Percentiles rank a stretch among this genome's conserved stretches.
phyloP scores from a whole-genome alignment of 1,139 yeast genomes.

The Geotrichum carabidarum region DNA sequence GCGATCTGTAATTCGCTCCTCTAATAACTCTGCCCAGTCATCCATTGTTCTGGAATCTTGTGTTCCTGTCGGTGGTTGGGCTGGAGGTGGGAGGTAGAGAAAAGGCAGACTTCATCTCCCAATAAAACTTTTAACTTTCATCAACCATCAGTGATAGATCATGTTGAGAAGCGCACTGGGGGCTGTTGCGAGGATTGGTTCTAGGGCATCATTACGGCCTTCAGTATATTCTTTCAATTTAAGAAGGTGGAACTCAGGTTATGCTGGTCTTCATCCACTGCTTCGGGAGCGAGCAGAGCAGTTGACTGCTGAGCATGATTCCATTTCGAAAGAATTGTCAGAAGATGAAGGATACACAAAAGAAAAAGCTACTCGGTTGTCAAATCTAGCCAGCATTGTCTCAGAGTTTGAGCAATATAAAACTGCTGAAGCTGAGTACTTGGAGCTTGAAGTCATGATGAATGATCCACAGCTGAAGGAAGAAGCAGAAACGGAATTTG shows the following conservation, averaged over 20 bases:
- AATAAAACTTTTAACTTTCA: neutral
- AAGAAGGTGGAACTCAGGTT: slow-evolving; percentile 5
- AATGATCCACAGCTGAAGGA: slow-evolving; percentile 38
- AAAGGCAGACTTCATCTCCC: neutral
- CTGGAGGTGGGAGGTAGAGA: neutral
- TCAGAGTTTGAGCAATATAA: slow-evolving; percentile 50
- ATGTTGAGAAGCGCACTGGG: slow-evolving; percentile 3
- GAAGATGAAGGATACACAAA: slow-evolving; percentile 48
- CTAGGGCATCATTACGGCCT: neutral
- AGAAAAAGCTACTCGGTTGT: slow-evolving; percentile 52
- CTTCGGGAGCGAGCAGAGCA: slow-evolving; percentile 57
- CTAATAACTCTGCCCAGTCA: slow-evolving; percentile 11
- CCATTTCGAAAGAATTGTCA: slow-evolving; percentile 47
- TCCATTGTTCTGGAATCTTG: slow-evolving; percentile 7
- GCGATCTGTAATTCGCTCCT: slow-evolving; percentile 35
- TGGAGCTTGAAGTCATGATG: slow-evolving; percentile 38
- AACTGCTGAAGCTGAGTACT: slow-evolving; percentile 31
- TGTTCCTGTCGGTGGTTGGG: neutral
- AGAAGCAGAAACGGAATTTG: slow-evolving; percentile 48
- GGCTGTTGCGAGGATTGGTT: neutral
- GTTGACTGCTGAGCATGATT: slow-evolving; percentile 48
- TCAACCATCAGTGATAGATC: neutral
- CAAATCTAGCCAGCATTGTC: slow-evolving; percentile 51
- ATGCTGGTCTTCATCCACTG: slow-evolving; percentile 48
- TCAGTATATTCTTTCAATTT: neutral